Percentiles rank a stretch among this genome's conserved stretches.
Evolutionary conservation across 2,329 filamentous ascomycete species (phyloP).

Genomic region (Cladosporium velox): DNA sequence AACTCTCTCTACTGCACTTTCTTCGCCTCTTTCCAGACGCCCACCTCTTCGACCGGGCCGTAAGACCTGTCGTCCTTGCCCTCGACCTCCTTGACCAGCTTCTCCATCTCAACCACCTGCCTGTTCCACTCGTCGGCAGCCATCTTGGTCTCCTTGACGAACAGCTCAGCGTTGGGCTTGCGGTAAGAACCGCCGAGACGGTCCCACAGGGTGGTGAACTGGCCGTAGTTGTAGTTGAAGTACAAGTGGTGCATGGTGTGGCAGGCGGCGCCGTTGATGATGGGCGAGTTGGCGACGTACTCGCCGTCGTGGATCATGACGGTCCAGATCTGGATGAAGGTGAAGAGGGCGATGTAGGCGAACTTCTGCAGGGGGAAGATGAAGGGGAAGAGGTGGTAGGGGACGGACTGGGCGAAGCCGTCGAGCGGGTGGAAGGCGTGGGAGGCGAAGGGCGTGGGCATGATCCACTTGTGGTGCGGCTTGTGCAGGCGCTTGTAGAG

Average conservation of each 20-base stretch:
- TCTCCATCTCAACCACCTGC: constrained; percentile 75
- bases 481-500: constrained; percentile 92
- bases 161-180: constrained; percentile 81
- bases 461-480: constrained; percentile 99
- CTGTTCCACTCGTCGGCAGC: constrained; percentile 74
- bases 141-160: constrained; percentile 84
- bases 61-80: constrained; percentile 54
- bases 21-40: constrained; percentile 38
- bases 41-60: constrained; percentile 27
- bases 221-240: constrained; percentile 90
- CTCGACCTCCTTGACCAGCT: constrained; percentile 73
- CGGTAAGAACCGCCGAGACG: constrained; percentile 83
- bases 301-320: constrained; percentile 96
- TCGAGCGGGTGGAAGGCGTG: constrained; percentile 95
- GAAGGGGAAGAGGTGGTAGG: constrained; percentile 92
- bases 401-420: constrained; percentile 82
- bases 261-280: constrained; percentile 93
- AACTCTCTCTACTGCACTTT: constrained; percentile 42
- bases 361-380: constrained; percentile 91
- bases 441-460: constrained; percentile 90
- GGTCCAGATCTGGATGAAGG: constrained; percentile 96
- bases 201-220: constrained; percentile 92
- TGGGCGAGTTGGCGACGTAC: constrained; percentile 84
- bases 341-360: constrained; percentile 81
- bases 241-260: constrained; percentile 89